phyloP scores from a whole-genome alignment of 192 early-diverging fungal species.

The Tieghemiomyces parasiticus region DNA sequence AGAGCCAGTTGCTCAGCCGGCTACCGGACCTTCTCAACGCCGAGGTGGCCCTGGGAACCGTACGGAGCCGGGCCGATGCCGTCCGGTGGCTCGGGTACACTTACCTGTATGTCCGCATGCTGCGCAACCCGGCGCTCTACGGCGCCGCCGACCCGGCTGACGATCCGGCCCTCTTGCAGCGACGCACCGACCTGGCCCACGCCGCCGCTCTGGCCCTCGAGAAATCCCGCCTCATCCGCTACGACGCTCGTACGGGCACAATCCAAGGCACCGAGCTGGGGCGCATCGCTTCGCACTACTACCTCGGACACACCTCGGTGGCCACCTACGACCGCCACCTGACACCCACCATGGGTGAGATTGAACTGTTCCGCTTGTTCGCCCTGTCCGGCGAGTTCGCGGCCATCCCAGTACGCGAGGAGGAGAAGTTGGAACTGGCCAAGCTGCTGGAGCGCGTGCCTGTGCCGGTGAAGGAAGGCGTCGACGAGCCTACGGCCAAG shows the following conservation, averaged over 20 bases:
- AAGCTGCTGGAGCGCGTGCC: slow-evolving; percentile 88
- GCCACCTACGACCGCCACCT: slow-evolving; percentile 86
- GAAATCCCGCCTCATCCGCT: slow-evolving; percentile 86
- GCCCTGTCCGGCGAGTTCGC: slow-evolving; percentile 86
- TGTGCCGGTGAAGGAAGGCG: slow-evolving; percentile 82
- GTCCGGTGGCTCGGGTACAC: slow-evolving; percentile 93
- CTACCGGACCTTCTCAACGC: slow-evolving; percentile 91
- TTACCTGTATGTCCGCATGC: slow-evolving; percentile 94
- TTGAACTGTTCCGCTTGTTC: slow-evolving; percentile 83
- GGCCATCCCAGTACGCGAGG: slow-evolving; percentile 83
- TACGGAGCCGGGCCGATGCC: slow-evolving; percentile 84
- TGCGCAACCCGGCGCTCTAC: slow-evolving; percentile 77
- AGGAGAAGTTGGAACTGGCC: slow-evolving; percentile 82
- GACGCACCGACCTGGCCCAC: slow-evolving; percentile 82
- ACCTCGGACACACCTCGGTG: slow-evolving; percentile 86
- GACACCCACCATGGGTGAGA: slow-evolving; percentile 76
- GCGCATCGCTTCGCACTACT: slow-evolving; percentile 92
- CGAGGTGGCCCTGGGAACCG: slow-evolving; percentile 85
- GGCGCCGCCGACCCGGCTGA: slow-evolving; percentile 62
- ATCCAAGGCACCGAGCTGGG: slow-evolving; percentile 86
- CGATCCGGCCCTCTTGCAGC: slow-evolving; percentile 67
- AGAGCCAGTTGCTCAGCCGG: slow-evolving; percentile 79
- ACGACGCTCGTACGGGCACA: slow-evolving; percentile 80
- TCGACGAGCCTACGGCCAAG: slow-evolving; percentile 86
- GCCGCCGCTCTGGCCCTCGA: slow-evolving; percentile 74